A percentile compares a stretch with the other conserved stretches of the same genome.
Evolutionary conservation across 2,329 filamentous ascomycete genomes (phyloP).

Genomic region (Aspergillus bombycis): DNA sequence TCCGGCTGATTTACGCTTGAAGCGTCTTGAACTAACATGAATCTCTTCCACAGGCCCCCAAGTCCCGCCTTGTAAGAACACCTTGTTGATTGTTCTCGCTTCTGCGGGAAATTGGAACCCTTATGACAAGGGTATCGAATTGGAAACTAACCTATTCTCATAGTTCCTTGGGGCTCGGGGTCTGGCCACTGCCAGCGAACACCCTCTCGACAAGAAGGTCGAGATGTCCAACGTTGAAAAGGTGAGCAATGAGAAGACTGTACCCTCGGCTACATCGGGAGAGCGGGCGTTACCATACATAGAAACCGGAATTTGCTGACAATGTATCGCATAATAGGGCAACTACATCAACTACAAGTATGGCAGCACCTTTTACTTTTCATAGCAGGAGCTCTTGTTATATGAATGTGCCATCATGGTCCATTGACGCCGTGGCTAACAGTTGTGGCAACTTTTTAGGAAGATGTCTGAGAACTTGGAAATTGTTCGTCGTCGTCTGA

Average conservation of each 20-base stretch:
- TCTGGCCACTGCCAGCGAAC: slow-evolving; percentile 85
- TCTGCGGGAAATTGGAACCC: neutral
- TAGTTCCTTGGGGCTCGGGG: slow-evolving; percentile 65
- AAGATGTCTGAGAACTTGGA: slow-evolving; percentile 98
- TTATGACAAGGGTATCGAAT: neutral
- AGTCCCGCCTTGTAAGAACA: slow-evolving; percentile 49
- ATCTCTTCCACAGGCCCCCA: slow-evolving; percentile 40
- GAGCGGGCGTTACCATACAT: slow-evolving; percentile 12
- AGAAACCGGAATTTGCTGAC: slow-evolving; percentile 29
- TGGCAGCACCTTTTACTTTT: slow-evolving; percentile 20
- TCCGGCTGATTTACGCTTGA: neutral
- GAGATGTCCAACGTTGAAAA: slow-evolving; percentile 97
- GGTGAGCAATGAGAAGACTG: slow-evolving; percentile 39
- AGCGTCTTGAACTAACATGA: slow-evolving; percentile 23
- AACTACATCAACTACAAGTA: slow-evolving; percentile 97
- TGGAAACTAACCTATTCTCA: slow-evolving; percentile 37
- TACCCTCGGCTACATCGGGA: slow-evolving; percentile 28
- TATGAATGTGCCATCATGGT: neutral
- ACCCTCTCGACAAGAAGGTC: slow-evolving; percentile 90
- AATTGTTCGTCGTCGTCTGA: slow-evolving; percentile 85
- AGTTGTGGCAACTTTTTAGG: slow-evolving; percentile 52
- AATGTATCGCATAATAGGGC: slow-evolving; percentile 49
- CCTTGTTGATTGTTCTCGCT: neutral
- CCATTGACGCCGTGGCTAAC: slow-evolving; percentile 23
- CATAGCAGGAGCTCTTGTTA: neutral